Evolutionary conservation across 2,329 filamentous ascomycete species (phyloP).

Genomic region (Cladosporium sp.): DNA sequence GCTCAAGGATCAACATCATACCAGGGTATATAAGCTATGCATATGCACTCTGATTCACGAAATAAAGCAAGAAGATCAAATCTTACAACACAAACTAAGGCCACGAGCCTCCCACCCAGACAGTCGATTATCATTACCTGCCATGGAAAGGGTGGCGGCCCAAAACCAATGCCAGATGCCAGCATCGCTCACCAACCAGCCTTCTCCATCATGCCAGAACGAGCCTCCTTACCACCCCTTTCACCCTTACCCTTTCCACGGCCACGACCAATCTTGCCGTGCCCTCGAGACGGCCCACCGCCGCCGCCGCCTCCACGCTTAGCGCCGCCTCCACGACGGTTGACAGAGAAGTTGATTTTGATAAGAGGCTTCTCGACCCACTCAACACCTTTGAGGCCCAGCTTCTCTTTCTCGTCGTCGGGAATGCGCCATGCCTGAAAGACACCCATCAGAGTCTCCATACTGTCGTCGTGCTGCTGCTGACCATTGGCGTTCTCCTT

Average conservation of each 20-base stretch:
- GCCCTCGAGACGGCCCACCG: slow-evolving; percentile 24
- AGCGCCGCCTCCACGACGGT: slow-evolving; percentile 34
- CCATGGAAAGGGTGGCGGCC: not conserved
- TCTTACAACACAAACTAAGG: too few relatives aligned
- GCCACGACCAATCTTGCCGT: slow-evolving; percentile 19
- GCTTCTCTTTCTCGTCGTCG: slow-evolving; percentile 51
- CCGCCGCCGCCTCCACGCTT: slow-evolving; percentile 30
- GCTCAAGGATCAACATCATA: too few relatives aligned
- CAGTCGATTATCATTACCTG: slow-evolving; percentile 2
- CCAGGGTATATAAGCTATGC: too few relatives aligned
- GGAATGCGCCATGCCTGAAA: slow-evolving; percentile 68
- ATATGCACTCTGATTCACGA: too few relatives aligned
- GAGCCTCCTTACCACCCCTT: slow-evolving; percentile 2
- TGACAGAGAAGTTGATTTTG: slow-evolving; percentile 59
- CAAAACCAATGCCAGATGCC: not conserved
- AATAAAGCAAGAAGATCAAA: too few relatives aligned
- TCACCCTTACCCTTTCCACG: slow-evolving; percentile 17
- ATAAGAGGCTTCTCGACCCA: slow-evolving; percentile 66
- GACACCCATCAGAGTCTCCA: slow-evolving; percentile 49
- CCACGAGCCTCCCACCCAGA: not conserved
- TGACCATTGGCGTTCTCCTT: not conserved
- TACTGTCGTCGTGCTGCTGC: slow-evolving; percentile 11
- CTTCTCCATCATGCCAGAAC: not conserved
- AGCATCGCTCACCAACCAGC: not conserved
- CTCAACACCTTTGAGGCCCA: slow-evolving; percentile 53